phyloP scores from a whole-genome alignment of 2,329 filamentous ascomycete species.

The Colletotrichum sansevieriae region DNA sequence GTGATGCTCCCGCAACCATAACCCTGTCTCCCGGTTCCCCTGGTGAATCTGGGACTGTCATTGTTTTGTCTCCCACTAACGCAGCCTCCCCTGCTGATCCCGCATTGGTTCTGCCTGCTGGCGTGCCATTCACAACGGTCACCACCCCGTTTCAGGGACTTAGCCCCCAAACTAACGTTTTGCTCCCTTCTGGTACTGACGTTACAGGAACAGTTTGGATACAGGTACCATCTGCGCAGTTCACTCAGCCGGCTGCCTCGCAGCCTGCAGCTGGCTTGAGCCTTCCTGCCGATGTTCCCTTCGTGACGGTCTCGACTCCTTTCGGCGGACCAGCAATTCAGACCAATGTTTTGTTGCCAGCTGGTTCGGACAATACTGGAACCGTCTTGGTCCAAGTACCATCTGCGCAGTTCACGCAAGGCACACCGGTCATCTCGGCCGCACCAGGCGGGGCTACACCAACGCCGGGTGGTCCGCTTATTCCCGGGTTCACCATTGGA shows the following conservation, averaged over 20 bases:
- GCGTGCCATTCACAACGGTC: constrained; percentile 28
- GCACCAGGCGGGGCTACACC: not conserved
- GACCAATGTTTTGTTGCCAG: constrained; percentile 17
- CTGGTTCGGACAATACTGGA: constrained; percentile 22
- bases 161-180: constrained; percentile 11
- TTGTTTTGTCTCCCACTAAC: constrained; percentile 36
- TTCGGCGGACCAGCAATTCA: constrained; percentile 1
- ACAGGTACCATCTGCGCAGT: constrained; percentile 6
- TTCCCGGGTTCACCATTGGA: constrained; percentile 7
- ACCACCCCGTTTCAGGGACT: constrained; percentile 9
- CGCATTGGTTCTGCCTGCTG: constrained; percentile 10
- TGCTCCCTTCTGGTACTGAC: constrained; percentile 30
- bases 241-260: not conserved
- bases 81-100: constrained; percentile 10
- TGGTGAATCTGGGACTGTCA: constrained; percentile 20
- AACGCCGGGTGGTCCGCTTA: not conserved
- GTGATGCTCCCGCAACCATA: constrained; percentile 27
- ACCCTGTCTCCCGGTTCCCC: constrained; percentile 22
- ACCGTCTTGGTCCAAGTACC: constrained; percentile 33
- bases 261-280: not conserved
- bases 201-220: constrained; percentile 23
- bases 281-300: constrained; percentile 17
- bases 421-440: not conserved
- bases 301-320: constrained; percentile 13
- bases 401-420: constrained; percentile 20